These are phyloP conservation scores for Pichia sorboxylosa DNA, from an alignment of 1,139 yeast species.

Conservation along the genomic window DNA sequence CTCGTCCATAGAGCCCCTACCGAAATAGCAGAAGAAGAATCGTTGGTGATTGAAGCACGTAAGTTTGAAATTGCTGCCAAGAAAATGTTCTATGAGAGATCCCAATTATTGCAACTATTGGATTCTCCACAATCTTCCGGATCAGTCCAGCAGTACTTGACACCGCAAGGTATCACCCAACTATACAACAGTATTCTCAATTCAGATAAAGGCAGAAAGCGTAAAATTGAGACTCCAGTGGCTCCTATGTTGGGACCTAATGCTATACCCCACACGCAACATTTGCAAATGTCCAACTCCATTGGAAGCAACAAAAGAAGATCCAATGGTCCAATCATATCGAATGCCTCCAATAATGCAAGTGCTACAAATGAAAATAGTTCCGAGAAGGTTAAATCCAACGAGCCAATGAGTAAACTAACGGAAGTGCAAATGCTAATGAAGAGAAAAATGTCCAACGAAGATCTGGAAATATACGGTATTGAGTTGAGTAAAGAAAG, in stretches of 20 bases:
- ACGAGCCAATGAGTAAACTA: constrained; percentile 26
- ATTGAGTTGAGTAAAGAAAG: constrained; percentile 73
- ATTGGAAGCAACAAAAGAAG: background rate
- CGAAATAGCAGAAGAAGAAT: constrained; percentile 95
- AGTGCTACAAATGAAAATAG: background rate
- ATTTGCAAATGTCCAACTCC: constrained; percentile 24
- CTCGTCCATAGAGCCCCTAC: constrained; percentile 81
- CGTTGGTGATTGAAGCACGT: constrained; percentile 82
- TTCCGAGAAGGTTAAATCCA: constrained; percentile 4
- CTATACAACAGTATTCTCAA: constrained; percentile 72
- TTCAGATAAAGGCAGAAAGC: constrained; percentile 56
- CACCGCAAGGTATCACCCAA: constrained; percentile 85
- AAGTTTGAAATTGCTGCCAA: constrained; percentile 89
- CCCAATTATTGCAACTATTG: constrained; percentile 61
- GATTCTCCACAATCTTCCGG: constrained; percentile 86
- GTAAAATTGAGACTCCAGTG: constrained; percentile 37
- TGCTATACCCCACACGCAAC: constrained; percentile 33
- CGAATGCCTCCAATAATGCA: background rate
- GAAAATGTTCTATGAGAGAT: constrained; percentile 75
- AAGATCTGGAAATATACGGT: constrained; percentile 83
- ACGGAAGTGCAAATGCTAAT: constrained; percentile 23
- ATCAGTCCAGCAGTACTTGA: constrained; percentile 62
- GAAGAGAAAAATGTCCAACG: constrained; percentile 50
- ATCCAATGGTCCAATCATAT: constrained; percentile 19
- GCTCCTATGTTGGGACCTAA: constrained; percentile 51